Conservation (phyloP, 2,329 filamentous ascomycete species). For the Aspergillus udagawae region DNA sequence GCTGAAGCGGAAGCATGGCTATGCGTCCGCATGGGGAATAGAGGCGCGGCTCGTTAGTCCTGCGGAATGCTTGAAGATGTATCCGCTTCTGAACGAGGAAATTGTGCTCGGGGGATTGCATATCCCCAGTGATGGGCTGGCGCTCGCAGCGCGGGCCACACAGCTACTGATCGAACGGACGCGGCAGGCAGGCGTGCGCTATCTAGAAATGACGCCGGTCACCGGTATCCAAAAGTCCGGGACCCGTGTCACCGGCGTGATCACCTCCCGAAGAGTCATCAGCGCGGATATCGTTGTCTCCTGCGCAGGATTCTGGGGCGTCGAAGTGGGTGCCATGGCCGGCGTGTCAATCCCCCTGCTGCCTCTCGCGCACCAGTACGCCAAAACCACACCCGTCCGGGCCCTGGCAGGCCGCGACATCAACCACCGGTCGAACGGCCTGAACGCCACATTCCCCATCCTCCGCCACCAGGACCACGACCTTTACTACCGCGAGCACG, state of each 20-base stretch:
- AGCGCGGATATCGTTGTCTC: constrained; percentile 59
- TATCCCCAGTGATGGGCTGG: constrained; percentile 59
- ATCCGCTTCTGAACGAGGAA: constrained; percentile 53
- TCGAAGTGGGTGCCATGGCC: constrained; percentile 61
- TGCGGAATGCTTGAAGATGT: constrained; percentile 51
- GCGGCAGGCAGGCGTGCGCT: constrained; percentile 54
- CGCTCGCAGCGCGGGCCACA: constrained; percentile 58
- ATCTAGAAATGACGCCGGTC: constrained; percentile 54
- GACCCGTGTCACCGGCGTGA: constrained; percentile 54
- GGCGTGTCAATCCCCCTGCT: constrained; percentile 56
- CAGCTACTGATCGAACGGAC: constrained; percentile 59
- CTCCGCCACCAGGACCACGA: constrained; percentile 61
- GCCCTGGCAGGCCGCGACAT: constrained; percentile 36
- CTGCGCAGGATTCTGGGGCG: constrained; percentile 64
- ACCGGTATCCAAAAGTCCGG: constrained; percentile 52
- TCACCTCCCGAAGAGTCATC: constrained; percentile 46
- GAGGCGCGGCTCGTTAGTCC: constrained; percentile 49
- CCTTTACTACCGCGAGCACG: constrained; percentile 63
- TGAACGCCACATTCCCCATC: constrained; percentile 52
- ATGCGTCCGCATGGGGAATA: constrained; percentile 59
- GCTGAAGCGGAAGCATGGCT: constrained; percentile 60
- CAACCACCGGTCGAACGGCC: constrained; percentile 44
- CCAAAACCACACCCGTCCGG: constrained; percentile 55
- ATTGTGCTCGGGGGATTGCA: constrained; percentile 56
- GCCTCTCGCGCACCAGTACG: constrained; percentile 62